Conservation (phyloP, 768 basidiomycete genomes). For the Russula sp. region DNA sequence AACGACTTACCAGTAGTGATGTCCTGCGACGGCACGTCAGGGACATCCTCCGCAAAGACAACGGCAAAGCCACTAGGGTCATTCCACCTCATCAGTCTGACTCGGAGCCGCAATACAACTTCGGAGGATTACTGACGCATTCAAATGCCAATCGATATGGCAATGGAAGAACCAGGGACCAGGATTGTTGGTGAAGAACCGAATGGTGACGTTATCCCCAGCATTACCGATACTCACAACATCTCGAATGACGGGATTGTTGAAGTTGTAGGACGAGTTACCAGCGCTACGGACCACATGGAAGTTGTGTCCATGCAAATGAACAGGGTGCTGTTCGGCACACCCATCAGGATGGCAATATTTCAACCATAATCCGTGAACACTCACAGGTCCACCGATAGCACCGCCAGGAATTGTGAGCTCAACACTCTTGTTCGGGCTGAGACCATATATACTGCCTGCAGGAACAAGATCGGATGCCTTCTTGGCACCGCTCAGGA, state of each 20-base stretch:
- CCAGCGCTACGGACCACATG: conserved; percentile 23
- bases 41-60: neutral
- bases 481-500: conserved; percentile 3
- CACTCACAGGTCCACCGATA: conserved; percentile 28
- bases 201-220: conserved; percentile 24
- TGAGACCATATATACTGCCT: conserved; percentile 43
- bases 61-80: neutral
- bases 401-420: conserved; percentile 42
- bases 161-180: conserved; percentile 30
- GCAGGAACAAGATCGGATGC: conserved; percentile 3
- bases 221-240: conserved; percentile 20
- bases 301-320: conserved; percentile 20
- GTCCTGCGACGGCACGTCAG: neutral
- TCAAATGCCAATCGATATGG: conserved; percentile 30
- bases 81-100: neutral
- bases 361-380: too few relatives aligned
- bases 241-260: conserved; percentile 24
- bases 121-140: neutral
- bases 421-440: conserved; percentile 43
- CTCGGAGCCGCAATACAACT: neutral
- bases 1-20: neutral
- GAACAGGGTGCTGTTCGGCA: conserved; percentile 17
- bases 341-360: neutral
- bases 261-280: conserved; percentile 18
- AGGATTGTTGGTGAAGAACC: conserved; percentile 30